Evolutionary conservation across 305 asterid genomes (phyloP).

Genomic region (Fraxinus xanthoxyloides): DNA sequence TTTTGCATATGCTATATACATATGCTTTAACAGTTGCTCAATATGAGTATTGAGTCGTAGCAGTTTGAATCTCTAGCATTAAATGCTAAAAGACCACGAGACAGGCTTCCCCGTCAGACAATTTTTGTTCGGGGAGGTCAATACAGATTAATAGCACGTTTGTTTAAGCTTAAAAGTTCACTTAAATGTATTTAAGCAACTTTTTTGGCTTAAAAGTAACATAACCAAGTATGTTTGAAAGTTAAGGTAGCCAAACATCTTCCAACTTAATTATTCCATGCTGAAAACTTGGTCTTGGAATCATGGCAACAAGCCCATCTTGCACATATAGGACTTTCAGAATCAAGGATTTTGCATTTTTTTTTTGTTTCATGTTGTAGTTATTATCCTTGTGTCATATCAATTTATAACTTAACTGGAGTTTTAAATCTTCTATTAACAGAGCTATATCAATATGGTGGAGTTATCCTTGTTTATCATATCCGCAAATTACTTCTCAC

Average conservation of each 20-base stretch:
- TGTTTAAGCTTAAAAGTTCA: neutral
- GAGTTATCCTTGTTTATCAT: neutral
- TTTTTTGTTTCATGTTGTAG: neutral
- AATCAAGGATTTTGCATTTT: neutral
- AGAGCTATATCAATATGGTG: slow-evolving; percentile 45
- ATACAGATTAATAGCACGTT: neutral
- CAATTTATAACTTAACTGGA: neutral
- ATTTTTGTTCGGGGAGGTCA: neutral
- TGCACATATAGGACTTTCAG: neutral
- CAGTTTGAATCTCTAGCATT: neutral
- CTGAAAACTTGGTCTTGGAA: neutral
- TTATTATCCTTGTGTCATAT: neutral
- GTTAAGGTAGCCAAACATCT: neutral
- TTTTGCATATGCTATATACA: neutral
- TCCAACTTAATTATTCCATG: neutral
- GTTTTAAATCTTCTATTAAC: neutral
- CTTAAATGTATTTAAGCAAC: neutral
- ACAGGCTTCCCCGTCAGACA: neutral
- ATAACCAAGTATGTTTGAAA: neutral
- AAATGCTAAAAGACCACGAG: neutral
- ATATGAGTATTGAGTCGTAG: neutral
- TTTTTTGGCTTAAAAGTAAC: neutral
- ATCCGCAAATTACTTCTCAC: no score
- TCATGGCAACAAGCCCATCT: neutral
- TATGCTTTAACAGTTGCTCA: neutral